Percentiles rank a stretch among this genome's conserved stretches.
Conservation (phyloP, 139 green algal species). For the Auxenochlorella protothecoides region DNA sequence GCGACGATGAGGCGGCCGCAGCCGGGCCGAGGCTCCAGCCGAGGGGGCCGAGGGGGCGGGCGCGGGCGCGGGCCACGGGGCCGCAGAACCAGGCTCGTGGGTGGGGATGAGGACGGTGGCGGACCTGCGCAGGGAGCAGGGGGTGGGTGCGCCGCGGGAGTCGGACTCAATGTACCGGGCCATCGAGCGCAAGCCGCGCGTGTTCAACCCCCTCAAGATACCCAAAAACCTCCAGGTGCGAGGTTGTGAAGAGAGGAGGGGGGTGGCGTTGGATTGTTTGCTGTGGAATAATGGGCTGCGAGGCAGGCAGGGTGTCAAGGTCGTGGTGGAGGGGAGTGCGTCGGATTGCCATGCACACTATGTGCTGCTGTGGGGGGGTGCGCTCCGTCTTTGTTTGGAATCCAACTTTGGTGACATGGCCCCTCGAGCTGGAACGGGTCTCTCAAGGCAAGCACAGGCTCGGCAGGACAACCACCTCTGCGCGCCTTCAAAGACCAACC, state of each 20-base stretch:
- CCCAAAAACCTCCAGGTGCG: slow-evolving; percentile 62
- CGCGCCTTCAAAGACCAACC: too few relatives aligned
- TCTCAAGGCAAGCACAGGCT: too few relatives aligned
- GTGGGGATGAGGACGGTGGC: slow-evolving; percentile 78
- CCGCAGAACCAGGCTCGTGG: slow-evolving; percentile 30
- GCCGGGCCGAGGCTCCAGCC: background rate
- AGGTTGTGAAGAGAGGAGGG: too few relatives aligned
- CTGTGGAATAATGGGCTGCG: too few relatives aligned
- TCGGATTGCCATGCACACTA: too few relatives aligned
- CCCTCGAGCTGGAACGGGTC: too few relatives aligned
- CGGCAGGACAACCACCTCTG: too few relatives aligned
- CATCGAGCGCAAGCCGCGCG: slow-evolving; percentile 63
- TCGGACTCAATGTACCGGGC: slow-evolving; percentile 80
- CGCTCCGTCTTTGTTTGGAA: background rate
- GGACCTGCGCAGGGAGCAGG: slow-evolving; percentile 64
- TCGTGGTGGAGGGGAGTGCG: too few relatives aligned
- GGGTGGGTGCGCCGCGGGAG: slow-evolving; percentile 69
- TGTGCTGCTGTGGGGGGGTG: background rate
- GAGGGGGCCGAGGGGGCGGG: background rate
- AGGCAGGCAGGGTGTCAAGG: too few relatives aligned
- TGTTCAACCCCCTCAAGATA: slow-evolving; percentile 90
- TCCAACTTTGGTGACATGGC: background rate
- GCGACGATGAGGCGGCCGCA: slow-evolving; percentile 3
- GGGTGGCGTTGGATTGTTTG: too few relatives aligned
- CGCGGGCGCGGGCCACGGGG: slow-evolving; percentile 8